Percentiles rank a stretch among this genome's conserved stretches.
These are phyloP conservation scores for Skeletonema potamos DNA, from an alignment of 108 stramenopile genomes.

Conservation along the genomic window DNA sequence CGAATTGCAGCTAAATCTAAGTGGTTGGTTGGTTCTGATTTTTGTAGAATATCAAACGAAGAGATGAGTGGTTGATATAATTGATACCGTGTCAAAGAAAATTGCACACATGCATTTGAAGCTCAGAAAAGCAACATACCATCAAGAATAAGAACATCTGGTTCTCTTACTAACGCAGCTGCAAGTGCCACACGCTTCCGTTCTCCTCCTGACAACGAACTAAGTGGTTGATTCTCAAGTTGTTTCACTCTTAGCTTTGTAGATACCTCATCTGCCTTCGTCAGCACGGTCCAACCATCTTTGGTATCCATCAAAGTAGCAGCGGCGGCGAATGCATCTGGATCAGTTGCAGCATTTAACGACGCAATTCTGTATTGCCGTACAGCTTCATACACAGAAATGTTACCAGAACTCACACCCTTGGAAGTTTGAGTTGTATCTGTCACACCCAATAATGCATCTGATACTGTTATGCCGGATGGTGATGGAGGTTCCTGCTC, in stretches of 20 bases:
- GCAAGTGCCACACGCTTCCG: constrained; percentile 84
- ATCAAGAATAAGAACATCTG: constrained; percentile 79
- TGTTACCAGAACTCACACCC: neutral
- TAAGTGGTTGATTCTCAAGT: constrained; percentile 63
- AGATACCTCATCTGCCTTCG: constrained; percentile 80
- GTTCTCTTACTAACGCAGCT: constrained; percentile 77
- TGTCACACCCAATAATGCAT: constrained; percentile 70
- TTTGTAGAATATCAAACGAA: neutral
- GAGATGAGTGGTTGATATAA: neutral
- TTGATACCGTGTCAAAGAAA: too few relatives aligned
- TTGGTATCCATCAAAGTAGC: constrained; percentile 68
- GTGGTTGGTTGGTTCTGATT: constrained; percentile 85
- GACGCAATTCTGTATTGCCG: constrained; percentile 62
- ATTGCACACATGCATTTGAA: too few relatives aligned
- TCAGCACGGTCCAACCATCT: constrained; percentile 74
- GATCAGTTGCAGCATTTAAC: constrained; percentile 48
- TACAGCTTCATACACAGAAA: constrained; percentile 58
- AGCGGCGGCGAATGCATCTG: constrained; percentile 63
- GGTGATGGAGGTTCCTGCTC: constrained; percentile 82
- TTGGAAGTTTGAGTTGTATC: constrained; percentile 4
- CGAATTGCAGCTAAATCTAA: constrained; percentile 92
- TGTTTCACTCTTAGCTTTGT: constrained; percentile 66
- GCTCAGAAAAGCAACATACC: constrained; percentile 8
- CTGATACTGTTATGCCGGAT: constrained; percentile 64
- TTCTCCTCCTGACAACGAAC: constrained; percentile 76